Evolutionary conservation across 2,329 filamentous ascomycete genomes (phyloP), one percentile per base, ranked within the genome.

Genomic region (Aspergillus fumigatiaffinis): DNA sequence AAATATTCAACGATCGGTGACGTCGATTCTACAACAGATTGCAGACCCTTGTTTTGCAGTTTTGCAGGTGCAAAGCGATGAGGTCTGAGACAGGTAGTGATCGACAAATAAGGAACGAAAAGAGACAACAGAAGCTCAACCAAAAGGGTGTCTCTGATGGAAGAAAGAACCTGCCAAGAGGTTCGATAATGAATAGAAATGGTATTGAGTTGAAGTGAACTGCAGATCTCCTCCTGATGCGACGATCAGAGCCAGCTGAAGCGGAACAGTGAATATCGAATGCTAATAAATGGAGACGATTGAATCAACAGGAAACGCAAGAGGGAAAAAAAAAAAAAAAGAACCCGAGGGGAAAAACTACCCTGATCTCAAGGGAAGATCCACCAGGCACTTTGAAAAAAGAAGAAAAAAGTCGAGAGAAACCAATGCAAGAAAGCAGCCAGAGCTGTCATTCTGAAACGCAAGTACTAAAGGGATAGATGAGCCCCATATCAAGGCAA

Each of bases 191-290:
- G n/a, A 20, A 47, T 21, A 21, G 42, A 46, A 46, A 46, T 26
- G 44, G 21, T 26, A 47, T 6, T 21, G 42, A 23, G 42, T 38
- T 7, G 20, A 26, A 54, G 50, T 50, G 35, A 47, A 50, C 29
- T 46, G 51, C 46, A 38, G 44, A 17, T 47, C 20, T 26, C 44
- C 21, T 47, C 10, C 44, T 54, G 51, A 46, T 38, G 49, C 38
- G 44, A 53, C 46, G 35, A 59, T 55, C 59, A 61, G 56, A 51
- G 53, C 59, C 56, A 60, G 58, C 58, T 60, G 56, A 58, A 55
- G 44, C 46, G 47, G 35, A 14, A 28, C 23, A 6, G 46, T 46
- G 41, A 53, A 47, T 52, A 23, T 26, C 10, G 44, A 58, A 52
- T 52, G 32, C 38, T 51, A 51, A 49, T 25, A 21, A 47, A 21